Base-by-base conservation (phyloP, 306 rosid genomes). In the Trichosanthes cucumerina region DNA sequence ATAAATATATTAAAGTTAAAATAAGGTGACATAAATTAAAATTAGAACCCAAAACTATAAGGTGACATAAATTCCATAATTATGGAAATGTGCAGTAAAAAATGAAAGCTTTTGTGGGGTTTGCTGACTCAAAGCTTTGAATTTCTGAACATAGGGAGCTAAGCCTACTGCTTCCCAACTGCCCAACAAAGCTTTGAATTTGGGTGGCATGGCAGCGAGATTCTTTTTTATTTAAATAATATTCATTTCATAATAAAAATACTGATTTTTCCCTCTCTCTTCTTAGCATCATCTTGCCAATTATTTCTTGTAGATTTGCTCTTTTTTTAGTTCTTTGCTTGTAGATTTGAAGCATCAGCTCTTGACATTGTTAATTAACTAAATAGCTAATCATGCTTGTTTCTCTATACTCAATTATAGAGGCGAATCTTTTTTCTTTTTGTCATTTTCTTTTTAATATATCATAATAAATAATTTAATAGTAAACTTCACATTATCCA, bases 101-200 rank as follows among this genome's bases (percentile, higher is more conserved):
- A 41, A 39, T n/a, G 19, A 21, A 69, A 23, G 75, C 10, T 11
- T 69, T 11, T 69, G 53, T 41, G 34, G 53, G 75, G 75, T 41
- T 39, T 69, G 53, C 34, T 41, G 34, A 69, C 52, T 69, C 76
- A 41, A 69, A 70, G 76, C 50, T n/a, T 70, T 70, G 76, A 70
- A 70, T 70, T 41, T 41, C 14, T 47, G 59, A 7, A 47, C 59
- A 23, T 72, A 72, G 77, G 39, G 77, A 72, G 77, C 60, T 73
- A 49, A 53, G 33, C 66, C 66, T 76, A 52, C 6, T 76, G 68
- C 53, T 18, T 19, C 79, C 68, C 34, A 76, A 53, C 79, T 34
- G 34, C 68, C 52, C 66, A 76, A 76, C 66, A 54, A 15, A 21
- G 66, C 79, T 56, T 56, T 76, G 34, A 76, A 76, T 34, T 76